phyloP scores from a whole-genome alignment of 164 flowering plant species.

The Nymphaea colorata region DNA sequence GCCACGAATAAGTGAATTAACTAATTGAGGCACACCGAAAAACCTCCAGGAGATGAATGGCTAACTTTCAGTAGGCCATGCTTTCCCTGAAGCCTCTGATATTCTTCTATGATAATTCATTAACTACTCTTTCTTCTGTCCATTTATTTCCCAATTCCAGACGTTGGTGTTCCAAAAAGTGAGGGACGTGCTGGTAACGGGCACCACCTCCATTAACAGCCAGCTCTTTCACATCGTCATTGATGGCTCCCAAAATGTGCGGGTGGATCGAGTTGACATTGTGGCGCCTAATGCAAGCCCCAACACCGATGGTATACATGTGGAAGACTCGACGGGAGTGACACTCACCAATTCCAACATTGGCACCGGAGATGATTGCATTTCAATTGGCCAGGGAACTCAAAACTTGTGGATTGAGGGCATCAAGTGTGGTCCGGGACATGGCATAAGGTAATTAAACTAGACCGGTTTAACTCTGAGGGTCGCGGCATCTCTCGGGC shows the following conservation, averaged over 20 bases:
- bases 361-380: slow-evolving; percentile 23
- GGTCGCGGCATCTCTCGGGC: neutral
- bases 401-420: slow-evolving; percentile 11
- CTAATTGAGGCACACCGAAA: neutral
- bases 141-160: slow-evolving; percentile 5
- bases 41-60: neutral
- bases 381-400: slow-evolving; percentile 25
- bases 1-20: neutral
- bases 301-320: slow-evolving; percentile 26
- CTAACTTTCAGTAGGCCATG: neutral
- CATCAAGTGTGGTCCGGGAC: slow-evolving; percentile 21
- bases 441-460: slow-evolving; percentile 20
- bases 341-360: slow-evolving; percentile 10
- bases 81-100: neutral
- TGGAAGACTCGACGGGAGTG: slow-evolving; percentile 12
- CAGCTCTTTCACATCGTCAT: slow-evolving; percentile 14
- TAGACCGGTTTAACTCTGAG: neutral
- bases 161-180: slow-evolving; percentile 9
- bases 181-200: slow-evolving; percentile 13
- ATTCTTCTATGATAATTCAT: neutral
- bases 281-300: slow-evolving; percentile 17
- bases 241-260: slow-evolving; percentile 13
- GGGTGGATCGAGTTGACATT: slow-evolving; percentile 10
- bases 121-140: neutral
- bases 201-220: slow-evolving; percentile 19